phyloP scores from a whole-genome alignment of 768 basidiomycete genomes.

The Tulasnella sp. region DNA sequence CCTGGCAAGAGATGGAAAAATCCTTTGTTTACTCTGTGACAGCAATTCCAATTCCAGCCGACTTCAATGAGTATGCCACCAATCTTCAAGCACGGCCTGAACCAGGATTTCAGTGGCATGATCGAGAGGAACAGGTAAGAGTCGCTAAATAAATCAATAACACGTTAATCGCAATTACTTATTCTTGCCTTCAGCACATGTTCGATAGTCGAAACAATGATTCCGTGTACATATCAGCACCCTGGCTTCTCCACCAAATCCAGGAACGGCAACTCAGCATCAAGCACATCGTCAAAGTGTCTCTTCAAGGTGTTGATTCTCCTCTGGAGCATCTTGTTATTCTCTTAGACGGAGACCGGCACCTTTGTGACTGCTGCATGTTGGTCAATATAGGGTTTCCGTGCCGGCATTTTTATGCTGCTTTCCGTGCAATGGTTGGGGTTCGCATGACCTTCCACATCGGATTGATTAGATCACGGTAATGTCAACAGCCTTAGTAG shows the following conservation, averaged over 20 bases:
- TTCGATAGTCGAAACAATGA: conserved; percentile 26
- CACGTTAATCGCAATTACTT: too few relatives aligned
- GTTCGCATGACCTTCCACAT: too few relatives aligned
- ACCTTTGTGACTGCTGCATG: conserved; percentile 30
- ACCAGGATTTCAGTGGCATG: conserved; percentile 1
- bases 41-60: too few relatives aligned
- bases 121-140: conserved; percentile 11
- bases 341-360: conserved; percentile 21
- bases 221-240: conserved; percentile 22
- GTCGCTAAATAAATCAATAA: conserved; percentile 19
- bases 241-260: conserved; percentile 24
- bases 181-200: too few relatives aligned
- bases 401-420: conserved; percentile 28
- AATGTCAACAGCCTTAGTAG: too few relatives aligned
- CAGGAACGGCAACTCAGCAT: conserved; percentile 19
- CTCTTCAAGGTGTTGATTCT: too few relatives aligned
- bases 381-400: conserved; percentile 26
- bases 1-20: background rate
- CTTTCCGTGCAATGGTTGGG: conserved; percentile 20
- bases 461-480: too few relatives aligned
- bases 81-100: background rate
- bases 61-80: too few relatives aligned
- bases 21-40: background rate
- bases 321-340: conserved; percentile 24
- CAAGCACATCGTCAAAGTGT: too few relatives aligned